Conservation (phyloP, 495 filamentous ascomycete species). For the Friedmanniomyces simplex region DNA sequence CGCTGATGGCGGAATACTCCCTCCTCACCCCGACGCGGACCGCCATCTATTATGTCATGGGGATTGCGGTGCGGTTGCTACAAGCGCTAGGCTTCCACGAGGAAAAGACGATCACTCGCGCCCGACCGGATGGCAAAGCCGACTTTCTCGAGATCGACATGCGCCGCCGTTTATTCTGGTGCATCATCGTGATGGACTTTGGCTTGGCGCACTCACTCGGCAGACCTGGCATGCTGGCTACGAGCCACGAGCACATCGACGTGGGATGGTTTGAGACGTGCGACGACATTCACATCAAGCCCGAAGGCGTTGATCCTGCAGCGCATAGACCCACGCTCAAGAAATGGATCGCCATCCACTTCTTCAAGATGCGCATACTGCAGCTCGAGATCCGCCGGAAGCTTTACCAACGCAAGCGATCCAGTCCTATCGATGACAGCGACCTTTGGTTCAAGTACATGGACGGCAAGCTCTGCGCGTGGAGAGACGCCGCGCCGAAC, state of each 20-base stretch:
- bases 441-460: slow-evolving; percentile 81
- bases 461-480: slow-evolving; percentile 63
- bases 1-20: slow-evolving; percentile 83
- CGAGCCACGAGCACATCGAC: slow-evolving; percentile 65
- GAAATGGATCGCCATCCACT: slow-evolving; percentile 83
- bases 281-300: slow-evolving; percentile 69
- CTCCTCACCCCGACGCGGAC: slow-evolving; percentile 81
- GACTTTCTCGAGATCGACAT: slow-evolving; percentile 73
- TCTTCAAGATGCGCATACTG: slow-evolving; percentile 79
- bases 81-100: slow-evolving; percentile 77
- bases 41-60: slow-evolving; percentile 83
- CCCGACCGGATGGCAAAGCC: slow-evolving; percentile 26
- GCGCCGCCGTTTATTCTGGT: slow-evolving; percentile 79
- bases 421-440: slow-evolving; percentile 58
- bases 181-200: slow-evolving; percentile 71
- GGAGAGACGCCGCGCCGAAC: slow-evolving; percentile 52
- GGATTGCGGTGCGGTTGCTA: slow-evolving; percentile 70
- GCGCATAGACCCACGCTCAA: slow-evolving; percentile 50
- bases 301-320: slow-evolving; percentile 60
- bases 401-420: slow-evolving; percentile 69
- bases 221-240: slow-evolving; percentile 70
- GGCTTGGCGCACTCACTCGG: slow-evolving; percentile 80
- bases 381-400: slow-evolving; percentile 77
- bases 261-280: slow-evolving; percentile 70
- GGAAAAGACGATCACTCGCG: slow-evolving; percentile 61